These are phyloP conservation scores for Mrakia gelida DNA, from an alignment of 768 basidiomycete genomes.

Conservation along the genomic window DNA sequence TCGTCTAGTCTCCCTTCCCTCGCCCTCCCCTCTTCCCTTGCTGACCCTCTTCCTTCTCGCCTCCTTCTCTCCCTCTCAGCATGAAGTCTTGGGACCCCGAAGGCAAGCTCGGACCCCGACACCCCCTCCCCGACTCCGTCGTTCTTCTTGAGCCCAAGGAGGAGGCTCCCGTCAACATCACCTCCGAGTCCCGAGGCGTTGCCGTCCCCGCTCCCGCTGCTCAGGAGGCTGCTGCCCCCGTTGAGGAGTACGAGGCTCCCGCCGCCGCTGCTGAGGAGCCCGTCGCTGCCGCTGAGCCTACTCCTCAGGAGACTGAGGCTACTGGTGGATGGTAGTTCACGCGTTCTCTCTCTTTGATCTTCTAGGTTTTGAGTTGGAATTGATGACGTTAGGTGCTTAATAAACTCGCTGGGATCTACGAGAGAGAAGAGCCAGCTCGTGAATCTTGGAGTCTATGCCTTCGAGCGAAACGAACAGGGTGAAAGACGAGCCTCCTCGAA, in stretches of 20 bases:
- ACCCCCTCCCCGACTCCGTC: slow-evolving; percentile 93
- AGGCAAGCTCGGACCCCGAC: slow-evolving; percentile 79
- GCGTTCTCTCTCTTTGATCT: no score
- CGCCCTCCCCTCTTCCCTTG: slow-evolving; percentile 24
- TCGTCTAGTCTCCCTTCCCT: background rate
- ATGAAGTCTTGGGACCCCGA: slow-evolving; percentile 97
- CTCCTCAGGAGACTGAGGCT: slow-evolving; percentile 7
- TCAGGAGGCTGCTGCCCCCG: slow-evolving; percentile 29
- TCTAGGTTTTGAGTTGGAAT: background rate
- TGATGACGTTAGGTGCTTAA: background rate
- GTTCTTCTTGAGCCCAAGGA: slow-evolving; percentile 82
- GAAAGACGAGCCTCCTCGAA: no score
- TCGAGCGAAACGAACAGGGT: no score
- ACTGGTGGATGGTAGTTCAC: background rate
- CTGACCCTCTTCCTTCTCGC: background rate
- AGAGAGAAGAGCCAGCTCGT: background rate
- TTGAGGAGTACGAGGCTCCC: slow-evolving; percentile 13
- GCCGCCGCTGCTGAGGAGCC: slow-evolving; percentile 19
- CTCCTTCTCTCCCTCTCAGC: slow-evolving; percentile 48
- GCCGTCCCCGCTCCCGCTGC: slow-evolving; percentile 33
- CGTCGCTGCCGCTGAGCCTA: slow-evolving; percentile 7
- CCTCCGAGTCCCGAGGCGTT: slow-evolving; percentile 77
- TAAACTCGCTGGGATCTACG: background rate
- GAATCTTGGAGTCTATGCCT: background rate
- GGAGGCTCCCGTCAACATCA: slow-evolving; percentile 82